Base-by-base conservation (phyloP, 2,329 filamentous ascomycete species). In the Didymella glomerata region DNA sequence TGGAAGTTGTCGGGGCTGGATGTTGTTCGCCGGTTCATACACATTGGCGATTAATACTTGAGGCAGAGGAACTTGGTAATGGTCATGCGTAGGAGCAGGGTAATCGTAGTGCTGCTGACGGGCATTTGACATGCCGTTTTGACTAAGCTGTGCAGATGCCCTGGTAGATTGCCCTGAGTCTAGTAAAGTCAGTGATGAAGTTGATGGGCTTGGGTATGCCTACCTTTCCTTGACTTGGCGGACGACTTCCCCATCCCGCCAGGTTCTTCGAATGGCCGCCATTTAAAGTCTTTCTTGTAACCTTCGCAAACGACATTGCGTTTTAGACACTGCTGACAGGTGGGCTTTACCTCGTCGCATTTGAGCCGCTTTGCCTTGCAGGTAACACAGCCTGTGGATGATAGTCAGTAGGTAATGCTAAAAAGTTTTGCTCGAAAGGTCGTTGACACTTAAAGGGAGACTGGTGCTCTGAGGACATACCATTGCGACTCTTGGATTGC, bases 201-300 rank as follows among this genome's bases (percentile, higher is more conserved):
- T 27, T 3, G 20, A 13, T n/a, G 11, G 46, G 20, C 28, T 28
- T 10, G 32, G 2, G 11, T n/a, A 42, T 34, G 65, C 67, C 40
- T 66, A 81, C 81, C 74, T 77, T 83, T 84, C 70, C 81, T 84
- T 40, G 77, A 61, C 66, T 82, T 84, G 8, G 34, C 44, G 8
- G 64, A 62, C 30, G 72, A 70, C 65, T 82, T 85, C 49, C 77
- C 76, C 20, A 77, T 76, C 63, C 87, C 81, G 54, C 79, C 86
- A 46, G 85, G 82, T 64, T 90, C 88, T 69, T 88, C 87, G 66
- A 90, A 90, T 0, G 87, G 84, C 51, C 87, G 82, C 89, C 89
- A 91, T 81, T 91, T 90, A 78, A 90, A 91, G 73, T 90, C 86
- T 73, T 90, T 91, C 75, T 87, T 89, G 77, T 91, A 91, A 34